Conservation (phyloP, 2,329 filamentous ascomycete species). For the Tolypocladium ophioglossoides region DNA sequence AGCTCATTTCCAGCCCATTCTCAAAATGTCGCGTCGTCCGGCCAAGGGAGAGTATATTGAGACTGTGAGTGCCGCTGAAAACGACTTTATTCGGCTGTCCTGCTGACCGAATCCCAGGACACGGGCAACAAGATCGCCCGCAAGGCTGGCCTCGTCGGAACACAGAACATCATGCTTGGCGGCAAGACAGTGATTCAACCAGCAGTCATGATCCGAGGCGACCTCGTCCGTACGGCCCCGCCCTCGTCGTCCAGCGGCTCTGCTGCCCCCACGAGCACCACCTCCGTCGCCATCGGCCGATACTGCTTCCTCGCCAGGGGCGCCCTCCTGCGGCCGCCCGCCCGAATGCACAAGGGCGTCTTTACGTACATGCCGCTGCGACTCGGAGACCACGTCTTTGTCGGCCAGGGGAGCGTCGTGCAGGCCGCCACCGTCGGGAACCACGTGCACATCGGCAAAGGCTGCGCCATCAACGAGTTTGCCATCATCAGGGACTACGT, state of each 20-base stretch:
- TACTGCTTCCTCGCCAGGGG: slow-evolving; percentile 82
- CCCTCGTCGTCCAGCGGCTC: slow-evolving; percentile 25
- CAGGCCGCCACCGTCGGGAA: slow-evolving; percentile 75
- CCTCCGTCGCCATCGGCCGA: slow-evolving; percentile 76
- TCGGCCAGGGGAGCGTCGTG: slow-evolving; percentile 65
- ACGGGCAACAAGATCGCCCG: slow-evolving; percentile 98
- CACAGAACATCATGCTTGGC: slow-evolving; percentile 94
- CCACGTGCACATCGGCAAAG: slow-evolving; percentile 75
- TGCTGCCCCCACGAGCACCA: slow-evolving; percentile 38
- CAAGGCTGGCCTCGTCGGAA: slow-evolving; percentile 82
- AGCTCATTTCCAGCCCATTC: background rate
- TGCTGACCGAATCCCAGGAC: slow-evolving; percentile 45
- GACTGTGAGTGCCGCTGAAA: slow-evolving; percentile 46
- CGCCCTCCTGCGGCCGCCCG: slow-evolving; percentile 72
- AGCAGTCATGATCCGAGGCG: slow-evolving; percentile 87
- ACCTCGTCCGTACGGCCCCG: slow-evolving; percentile 56
- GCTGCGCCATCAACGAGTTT: slow-evolving; percentile 72
- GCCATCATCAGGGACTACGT: slow-evolving; percentile 92
- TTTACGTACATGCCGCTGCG: slow-evolving; percentile 83
- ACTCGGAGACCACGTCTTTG: slow-evolving; percentile 88
- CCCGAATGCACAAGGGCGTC: slow-evolving; percentile 66
- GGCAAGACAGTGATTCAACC: slow-evolving; percentile 94
- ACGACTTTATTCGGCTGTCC: background rate
- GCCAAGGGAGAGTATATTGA: slow-evolving; percentile 93
- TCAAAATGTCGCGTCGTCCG: slow-evolving; percentile 62